Percentiles rank a stretch among this genome's conserved stretches.
phyloP scores from a whole-genome alignment of 1,284 basidiomycete genomes.

The Naganishia cerealis region DNA sequence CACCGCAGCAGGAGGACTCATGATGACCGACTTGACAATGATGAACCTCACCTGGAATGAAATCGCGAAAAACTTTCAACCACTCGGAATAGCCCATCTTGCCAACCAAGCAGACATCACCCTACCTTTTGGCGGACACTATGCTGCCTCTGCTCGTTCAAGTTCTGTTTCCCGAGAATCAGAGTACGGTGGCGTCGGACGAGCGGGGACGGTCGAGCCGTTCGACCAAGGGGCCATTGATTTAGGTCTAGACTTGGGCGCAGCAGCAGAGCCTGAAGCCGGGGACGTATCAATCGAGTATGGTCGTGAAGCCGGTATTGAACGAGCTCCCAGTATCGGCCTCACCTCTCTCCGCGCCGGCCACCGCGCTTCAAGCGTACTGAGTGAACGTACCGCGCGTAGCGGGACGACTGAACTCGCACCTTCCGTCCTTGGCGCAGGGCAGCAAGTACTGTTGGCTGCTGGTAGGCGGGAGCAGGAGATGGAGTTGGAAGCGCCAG shows the following conservation, averaged over 20 bases:
- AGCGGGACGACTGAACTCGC: slow-evolving; percentile 20
- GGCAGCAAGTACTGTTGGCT: slow-evolving; percentile 41
- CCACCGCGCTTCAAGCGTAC: slow-evolving; percentile 13
- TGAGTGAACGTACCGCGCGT: slow-evolving; percentile 13
- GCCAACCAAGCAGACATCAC: slow-evolving; percentile 81
- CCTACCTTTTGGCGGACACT: slow-evolving; percentile 60
- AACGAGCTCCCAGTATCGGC: slow-evolving; percentile 26
- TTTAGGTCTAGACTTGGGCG: slow-evolving; percentile 45
- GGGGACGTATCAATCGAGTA: slow-evolving; percentile 52
- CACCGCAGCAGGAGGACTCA: slow-evolving; percentile 41
- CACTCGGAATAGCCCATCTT: slow-evolving; percentile 70
- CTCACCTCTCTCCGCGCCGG: slow-evolving; percentile 14
- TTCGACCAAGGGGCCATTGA: slow-evolving; percentile 43
- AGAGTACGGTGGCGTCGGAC: slow-evolving; percentile 64
- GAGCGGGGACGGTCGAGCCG: slow-evolving; percentile 23
- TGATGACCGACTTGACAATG: slow-evolving; percentile 18
- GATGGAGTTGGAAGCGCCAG: slow-evolving; percentile 45
- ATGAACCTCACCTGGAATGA: slow-evolving; percentile 37
- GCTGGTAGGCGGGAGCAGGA: slow-evolving; percentile 36
- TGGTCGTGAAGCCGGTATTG: slow-evolving; percentile 41
- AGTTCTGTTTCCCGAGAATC: slow-evolving; percentile 44
- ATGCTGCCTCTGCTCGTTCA: slow-evolving; percentile 46
- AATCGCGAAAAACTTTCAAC: slow-evolving; percentile 44
- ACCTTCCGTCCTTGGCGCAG: slow-evolving; percentile 36
- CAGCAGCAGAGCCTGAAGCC: slow-evolving; percentile 21